Conservation (phyloP, 495 filamentous ascomycete species). For the Penicillium crystallinum region DNA sequence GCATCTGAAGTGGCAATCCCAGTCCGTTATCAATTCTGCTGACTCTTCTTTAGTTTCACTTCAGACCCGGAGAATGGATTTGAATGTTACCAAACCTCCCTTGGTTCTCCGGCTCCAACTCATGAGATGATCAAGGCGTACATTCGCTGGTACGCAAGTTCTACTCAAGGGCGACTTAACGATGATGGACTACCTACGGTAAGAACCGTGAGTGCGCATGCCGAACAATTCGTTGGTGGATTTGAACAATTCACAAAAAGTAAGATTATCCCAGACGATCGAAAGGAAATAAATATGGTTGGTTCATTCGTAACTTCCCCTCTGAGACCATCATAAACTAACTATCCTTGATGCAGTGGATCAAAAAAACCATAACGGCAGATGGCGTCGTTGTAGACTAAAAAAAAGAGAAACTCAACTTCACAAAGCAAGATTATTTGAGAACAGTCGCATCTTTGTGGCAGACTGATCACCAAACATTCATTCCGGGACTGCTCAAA, state of each 20-base stretch:
- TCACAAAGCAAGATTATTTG: slow-evolving; percentile 2
- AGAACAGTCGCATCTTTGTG: slow-evolving; percentile 7
- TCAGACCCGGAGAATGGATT: neutral
- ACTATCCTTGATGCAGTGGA: neutral
- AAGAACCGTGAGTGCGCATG: neutral
- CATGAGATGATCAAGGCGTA: neutral
- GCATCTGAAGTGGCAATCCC: neutral
- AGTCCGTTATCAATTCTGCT: neutral
- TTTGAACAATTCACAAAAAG: neutral
- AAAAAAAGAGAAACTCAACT: slow-evolving; percentile 9
- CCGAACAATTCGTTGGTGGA: slow-evolving; percentile 1
- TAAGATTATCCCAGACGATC: neutral
- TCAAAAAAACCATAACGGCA: neutral
- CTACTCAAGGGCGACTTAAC: neutral
- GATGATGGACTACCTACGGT: neutral
- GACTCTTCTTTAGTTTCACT: neutral
- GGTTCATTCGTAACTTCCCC: neutral
- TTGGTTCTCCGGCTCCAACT: neutral
- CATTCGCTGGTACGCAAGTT: neutral
- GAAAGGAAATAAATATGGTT: neutral
- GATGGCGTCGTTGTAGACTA: slow-evolving; percentile 2
- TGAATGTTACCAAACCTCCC: neutral
- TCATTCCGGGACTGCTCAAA: slow-evolving; percentile 7
- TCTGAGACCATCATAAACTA: neutral
- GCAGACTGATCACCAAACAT: neutral